Evolutionary conservation across 805 yeast genomes (phyloP), one percentile per base, ranked within the genome.

Genomic region (Candida khao-thaluensis): DNA sequence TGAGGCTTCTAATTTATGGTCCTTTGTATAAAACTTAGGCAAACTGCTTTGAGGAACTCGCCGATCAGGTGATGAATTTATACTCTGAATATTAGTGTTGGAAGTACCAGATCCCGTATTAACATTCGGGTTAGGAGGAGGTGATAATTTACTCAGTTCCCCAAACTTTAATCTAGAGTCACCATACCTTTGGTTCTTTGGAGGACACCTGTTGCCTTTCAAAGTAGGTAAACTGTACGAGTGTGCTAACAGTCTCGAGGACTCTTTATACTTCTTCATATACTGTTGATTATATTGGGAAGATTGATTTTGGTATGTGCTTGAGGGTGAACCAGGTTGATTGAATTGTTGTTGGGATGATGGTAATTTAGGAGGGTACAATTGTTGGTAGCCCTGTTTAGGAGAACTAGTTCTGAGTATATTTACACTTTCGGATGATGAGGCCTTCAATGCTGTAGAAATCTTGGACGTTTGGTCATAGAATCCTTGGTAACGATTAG

Each of bases 401-500:
- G 50, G 50, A 4, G 47, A 43, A 35, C 44, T 47, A 7, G 58
- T 40, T 37, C 53, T 47, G n/a, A 48, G 35, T 17, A 48, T 29
- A 30, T 54, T 50, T 7, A 54, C 44, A 42, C 60, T 56, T 14
- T 56, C 62, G 12, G 56, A 47, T 16, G 56, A 48, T 11, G 60
- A 54, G 3, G 44, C 38, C 39, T 69, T 69, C 43, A 74, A 51
- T 1, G 77, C 76, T 51, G 60, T 67, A 1, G 72, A 63, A n/a
- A 72, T 56, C 27, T 66, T 57, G 35, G 56, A 57, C 6, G 72
- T 66, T 45, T 68, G 72, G 43, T 71, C 73, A 44, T 74, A 72
- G 50, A 71, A 71, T 9, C 64, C 62, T 50, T 74, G 76, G 44
- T 72, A 74, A 35, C 77, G 56, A 20, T 54, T 57, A 1, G 77